A percentile compares a stretch with the other conserved stretches of the same genome.
Evolutionary conservation across 2,329 filamentous ascomycete genomes (phyloP).

Genomic region (Penicillium decumbens): DNA sequence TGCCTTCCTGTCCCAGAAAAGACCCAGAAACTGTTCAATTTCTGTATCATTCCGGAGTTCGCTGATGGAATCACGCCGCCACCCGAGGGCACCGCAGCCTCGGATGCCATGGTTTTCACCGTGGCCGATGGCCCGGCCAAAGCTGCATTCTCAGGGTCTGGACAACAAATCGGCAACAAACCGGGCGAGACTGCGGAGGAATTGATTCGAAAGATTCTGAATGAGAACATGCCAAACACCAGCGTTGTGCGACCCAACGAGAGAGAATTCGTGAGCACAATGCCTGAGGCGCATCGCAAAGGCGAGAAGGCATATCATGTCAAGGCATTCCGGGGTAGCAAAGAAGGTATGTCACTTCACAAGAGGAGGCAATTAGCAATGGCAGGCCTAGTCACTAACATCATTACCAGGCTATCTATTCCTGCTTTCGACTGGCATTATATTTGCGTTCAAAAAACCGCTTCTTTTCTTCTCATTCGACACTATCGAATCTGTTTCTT

Average conservation of each 20-base stretch:
- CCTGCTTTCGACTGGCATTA: constrained; percentile 57
- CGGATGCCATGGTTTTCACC: constrained; percentile 58
- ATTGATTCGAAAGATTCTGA: constrained; percentile 44
- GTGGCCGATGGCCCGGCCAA: constrained; percentile 52
- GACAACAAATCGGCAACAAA: constrained; percentile 43
- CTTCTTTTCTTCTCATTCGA: constrained; percentile 59
- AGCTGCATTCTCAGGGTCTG: constrained; percentile 40
- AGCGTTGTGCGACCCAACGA: constrained; percentile 53
- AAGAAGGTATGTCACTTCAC: constrained; percentile 52
- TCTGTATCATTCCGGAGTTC: constrained; percentile 54
- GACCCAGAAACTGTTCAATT: constrained; percentile 59
- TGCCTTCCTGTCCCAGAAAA: constrained; percentile 63
- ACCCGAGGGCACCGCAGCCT: constrained; percentile 40
- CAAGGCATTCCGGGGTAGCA: constrained; percentile 60
- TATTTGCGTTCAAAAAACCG: constrained; percentile 64
- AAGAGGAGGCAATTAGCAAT: background rate
- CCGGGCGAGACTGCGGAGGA: constrained; percentile 46
- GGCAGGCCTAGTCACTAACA: background rate
- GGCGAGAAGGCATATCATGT: constrained; percentile 61
- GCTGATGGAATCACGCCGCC: constrained; percentile 47
- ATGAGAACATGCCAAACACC: constrained; percentile 45
- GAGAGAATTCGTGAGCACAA: constrained; percentile 57
- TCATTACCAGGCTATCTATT: constrained; percentile 56
- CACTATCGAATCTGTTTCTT: constrained; percentile 56
- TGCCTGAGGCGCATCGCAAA: constrained; percentile 58